Percentiles rank a stretch among this genome's conserved stretches.
Conservation (phyloP, 345 rosid species). For the Nephelium lappaceum region DNA sequence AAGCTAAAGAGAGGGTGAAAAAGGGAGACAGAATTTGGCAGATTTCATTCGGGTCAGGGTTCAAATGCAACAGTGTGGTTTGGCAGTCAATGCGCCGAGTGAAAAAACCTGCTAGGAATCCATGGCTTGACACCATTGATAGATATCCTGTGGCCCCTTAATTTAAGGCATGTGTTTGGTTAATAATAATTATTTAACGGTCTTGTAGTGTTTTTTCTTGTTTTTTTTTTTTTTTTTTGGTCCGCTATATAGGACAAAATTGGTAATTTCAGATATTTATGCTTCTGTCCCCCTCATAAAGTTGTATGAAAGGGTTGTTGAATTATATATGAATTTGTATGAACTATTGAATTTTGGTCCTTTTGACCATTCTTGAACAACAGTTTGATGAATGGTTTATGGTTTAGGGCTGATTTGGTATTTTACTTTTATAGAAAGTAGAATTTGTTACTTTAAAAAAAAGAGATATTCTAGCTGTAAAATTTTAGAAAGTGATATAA, state of each 20-base stretch:
- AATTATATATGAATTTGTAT: background rate
- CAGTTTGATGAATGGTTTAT: no score
- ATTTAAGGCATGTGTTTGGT: background rate
- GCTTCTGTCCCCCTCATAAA: background rate
- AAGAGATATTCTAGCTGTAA: no score
- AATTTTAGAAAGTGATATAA: no score
- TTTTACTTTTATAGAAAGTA: no score
- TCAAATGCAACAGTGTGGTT: constrained; percentile 93
- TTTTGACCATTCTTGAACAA: no score
- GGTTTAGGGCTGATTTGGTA: no score
- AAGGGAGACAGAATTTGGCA: constrained; percentile 91
- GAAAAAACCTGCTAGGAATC: constrained; percentile 63
- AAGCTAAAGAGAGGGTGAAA: constrained; percentile 79
- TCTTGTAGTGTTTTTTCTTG: background rate
- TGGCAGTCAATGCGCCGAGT: constrained; percentile 76
- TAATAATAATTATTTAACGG: background rate
- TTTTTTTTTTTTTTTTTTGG: background rate
- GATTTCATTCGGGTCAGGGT: constrained; percentile 84
- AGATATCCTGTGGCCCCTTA: constrained; percentile 57
- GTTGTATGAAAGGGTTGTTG: background rate
- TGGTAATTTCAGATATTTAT: no score
- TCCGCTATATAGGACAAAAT: no score
- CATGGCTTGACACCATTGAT: constrained; percentile 76
- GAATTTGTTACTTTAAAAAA: no score
- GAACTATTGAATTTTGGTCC: background rate